Conservation (phyloP, 2,329 filamentous ascomycete genomes). For the Conoideocrella luteorostrata region DNA sequence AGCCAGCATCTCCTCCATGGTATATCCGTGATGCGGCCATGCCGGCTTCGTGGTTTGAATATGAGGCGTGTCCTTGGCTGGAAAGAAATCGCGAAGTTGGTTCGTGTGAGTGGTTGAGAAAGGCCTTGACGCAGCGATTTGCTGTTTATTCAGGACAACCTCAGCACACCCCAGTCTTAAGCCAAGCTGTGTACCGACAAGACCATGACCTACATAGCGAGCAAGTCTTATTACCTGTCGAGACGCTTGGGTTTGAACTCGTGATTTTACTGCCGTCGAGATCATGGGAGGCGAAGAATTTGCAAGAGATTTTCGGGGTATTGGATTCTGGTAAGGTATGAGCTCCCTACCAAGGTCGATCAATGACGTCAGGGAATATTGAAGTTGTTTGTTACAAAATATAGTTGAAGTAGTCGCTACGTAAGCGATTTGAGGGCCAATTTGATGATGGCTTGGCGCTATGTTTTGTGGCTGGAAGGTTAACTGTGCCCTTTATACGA, state of each 20-base stretch:
- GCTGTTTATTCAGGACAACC: constrained; percentile 7
- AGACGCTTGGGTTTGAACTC: constrained; percentile 11
- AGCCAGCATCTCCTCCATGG: constrained; percentile 68
- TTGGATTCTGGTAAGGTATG: too few species aligned
- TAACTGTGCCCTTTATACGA: background rate
- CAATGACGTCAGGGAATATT: too few species aligned
- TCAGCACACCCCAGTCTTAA: constrained; percentile 12
- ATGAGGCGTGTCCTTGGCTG: constrained; percentile 50
- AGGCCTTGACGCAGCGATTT: constrained; percentile 17
- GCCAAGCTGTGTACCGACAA: constrained; percentile 6
- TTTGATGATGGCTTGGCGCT: background rate
- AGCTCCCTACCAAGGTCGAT: too few species aligned
- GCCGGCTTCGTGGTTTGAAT: constrained; percentile 58
- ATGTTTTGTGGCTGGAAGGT: background rate
- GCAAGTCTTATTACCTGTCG: constrained; percentile 20
- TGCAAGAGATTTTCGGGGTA: too few species aligned
- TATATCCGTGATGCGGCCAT: constrained; percentile 69
- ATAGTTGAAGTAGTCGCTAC: too few species aligned
- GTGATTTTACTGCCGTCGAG: constrained; percentile 18
- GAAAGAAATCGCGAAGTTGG: constrained; percentile 55
- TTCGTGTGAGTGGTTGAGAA: constrained; percentile 45
- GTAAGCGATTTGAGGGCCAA: too few species aligned
- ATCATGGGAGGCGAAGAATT: constrained; percentile 16
- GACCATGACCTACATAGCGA: constrained; percentile 7
- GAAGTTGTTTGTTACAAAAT: too few species aligned